Conservation (phyloP, 139 green algal species). For the Marvania coccoides region DNA sequence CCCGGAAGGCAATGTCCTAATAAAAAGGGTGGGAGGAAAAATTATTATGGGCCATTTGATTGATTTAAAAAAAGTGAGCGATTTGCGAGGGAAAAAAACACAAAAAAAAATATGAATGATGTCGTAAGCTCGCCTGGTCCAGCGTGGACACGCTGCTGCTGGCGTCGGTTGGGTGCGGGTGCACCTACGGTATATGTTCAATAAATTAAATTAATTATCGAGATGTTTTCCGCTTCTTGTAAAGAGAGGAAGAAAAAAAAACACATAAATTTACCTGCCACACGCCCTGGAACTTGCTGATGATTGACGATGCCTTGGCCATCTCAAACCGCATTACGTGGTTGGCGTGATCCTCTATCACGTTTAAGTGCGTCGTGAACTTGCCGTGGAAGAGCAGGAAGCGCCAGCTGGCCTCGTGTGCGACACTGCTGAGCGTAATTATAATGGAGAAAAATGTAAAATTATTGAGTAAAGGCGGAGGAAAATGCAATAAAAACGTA, state of each 20-base stretch:
- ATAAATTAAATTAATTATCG: too few species aligned
- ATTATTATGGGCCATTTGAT: background rate
- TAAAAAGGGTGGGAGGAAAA: background rate
- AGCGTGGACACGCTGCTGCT: slow-evolving; percentile 2
- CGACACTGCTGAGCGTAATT: slow-evolving; percentile 2
- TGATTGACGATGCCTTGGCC: slow-evolving; percentile 1
- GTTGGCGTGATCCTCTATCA: background rate
- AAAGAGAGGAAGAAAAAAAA: too few species aligned
- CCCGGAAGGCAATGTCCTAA: slow-evolving; percentile 17
- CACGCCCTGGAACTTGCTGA: slow-evolving; percentile 10
- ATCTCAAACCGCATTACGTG: slow-evolving; percentile 11
- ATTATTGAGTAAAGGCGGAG: background rate
- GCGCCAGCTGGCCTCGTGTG: slow-evolving; percentile 20
- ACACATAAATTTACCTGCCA: slow-evolving; percentile 12
- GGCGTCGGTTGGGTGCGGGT: slow-evolving; percentile 4
- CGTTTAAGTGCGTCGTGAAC: slow-evolving; percentile 14
- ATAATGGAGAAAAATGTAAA: background rate
- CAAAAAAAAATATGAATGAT: too few species aligned
- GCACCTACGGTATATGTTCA: too few species aligned
- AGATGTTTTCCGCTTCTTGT: too few species aligned
- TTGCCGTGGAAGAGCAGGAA: slow-evolving; percentile 19
- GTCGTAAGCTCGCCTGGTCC: slow-evolving; percentile 8
- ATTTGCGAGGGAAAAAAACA: background rate
- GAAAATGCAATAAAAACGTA: background rate
- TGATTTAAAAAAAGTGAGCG: background rate